A percentile compares a stretch with the other conserved stretches of the same genome.
Conservation (phyloP, 2,329 filamentous ascomycete genomes). For the Cryoendolithus antarcticus region DNA sequence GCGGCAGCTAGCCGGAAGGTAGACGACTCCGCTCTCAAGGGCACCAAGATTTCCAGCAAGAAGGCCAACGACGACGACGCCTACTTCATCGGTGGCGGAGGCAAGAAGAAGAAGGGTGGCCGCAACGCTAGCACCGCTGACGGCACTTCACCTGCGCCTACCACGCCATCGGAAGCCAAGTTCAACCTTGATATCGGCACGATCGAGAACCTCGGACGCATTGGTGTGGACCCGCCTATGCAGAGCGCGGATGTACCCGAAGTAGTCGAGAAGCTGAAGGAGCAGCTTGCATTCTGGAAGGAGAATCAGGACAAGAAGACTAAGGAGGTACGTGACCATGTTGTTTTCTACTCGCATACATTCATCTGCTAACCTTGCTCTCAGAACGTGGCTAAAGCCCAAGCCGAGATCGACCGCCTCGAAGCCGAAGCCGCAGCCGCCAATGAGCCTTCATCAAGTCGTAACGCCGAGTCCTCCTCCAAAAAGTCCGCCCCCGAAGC, state of each 20-base stretch:
- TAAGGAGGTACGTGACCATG: conserved; percentile 77
- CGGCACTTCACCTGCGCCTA: too few relatives aligned
- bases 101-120: conserved; percentile 73
- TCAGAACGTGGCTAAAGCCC: conserved; percentile 97
- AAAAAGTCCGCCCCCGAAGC: conserved; percentile 44
- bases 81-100: conserved; percentile 60
- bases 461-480: conserved; percentile 39
- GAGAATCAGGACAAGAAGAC: conserved; percentile 80
- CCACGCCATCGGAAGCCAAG: conserved; percentile 43
- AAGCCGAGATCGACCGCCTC: conserved; percentile 85
- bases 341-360: too few relatives aligned
- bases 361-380: conserved; percentile 9
- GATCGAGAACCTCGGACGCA: conserved; percentile 75
- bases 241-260: conserved; percentile 68
- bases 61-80: conserved; percentile 68
- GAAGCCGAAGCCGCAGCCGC: conserved; percentile 54
- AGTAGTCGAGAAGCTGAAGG: conserved; percentile 78
- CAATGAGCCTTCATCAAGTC: too few relatives aligned
- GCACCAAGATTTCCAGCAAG: conserved; percentile 72
- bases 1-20: conserved; percentile 74
- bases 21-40: conserved; percentile 73
- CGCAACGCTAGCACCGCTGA: conserved; percentile 47
- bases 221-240: conserved; percentile 81
- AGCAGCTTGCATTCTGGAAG: conserved; percentile 87
- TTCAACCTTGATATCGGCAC: conserved; percentile 86